phyloP scores from a whole-genome alignment of 495 filamentous ascomycete genomes.

The Neurospora sp. region DNA sequence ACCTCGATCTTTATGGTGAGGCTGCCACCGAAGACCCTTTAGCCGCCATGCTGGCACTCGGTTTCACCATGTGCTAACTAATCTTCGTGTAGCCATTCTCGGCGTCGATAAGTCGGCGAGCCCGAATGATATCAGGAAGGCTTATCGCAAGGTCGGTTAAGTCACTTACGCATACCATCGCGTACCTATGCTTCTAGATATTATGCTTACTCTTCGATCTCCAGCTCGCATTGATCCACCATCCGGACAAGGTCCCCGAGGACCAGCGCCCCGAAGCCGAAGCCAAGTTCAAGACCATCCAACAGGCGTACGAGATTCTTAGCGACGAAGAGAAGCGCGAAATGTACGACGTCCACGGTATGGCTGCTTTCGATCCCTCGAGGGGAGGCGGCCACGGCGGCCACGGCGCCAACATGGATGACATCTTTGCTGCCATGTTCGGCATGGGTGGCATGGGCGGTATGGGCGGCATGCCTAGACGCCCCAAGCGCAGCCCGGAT shows the following conservation, averaged over 20 bases:
- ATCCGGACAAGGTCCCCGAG: constrained; percentile 94
- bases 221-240: constrained; percentile 76
- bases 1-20: constrained; percentile 62
- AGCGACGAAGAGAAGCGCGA: constrained; percentile 89
- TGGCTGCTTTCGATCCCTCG: constrained; percentile 75
- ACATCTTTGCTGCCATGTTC: constrained; percentile 91
- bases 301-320: constrained; percentile 94
- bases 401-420: constrained; percentile 71
- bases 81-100: constrained; percentile 51
- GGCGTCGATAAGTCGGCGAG: constrained; percentile 57
- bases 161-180: constrained; percentile 4
- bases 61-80: constrained; percentile 4
- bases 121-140: constrained; percentile 88
- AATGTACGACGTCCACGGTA: constrained; percentile 86
- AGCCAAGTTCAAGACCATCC: constrained; percentile 79
- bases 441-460: constrained; percentile 54
- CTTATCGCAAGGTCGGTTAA: constrained; percentile 75
- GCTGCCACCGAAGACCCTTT: constrained; percentile 1
- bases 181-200: not conserved
- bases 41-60: not conserved
- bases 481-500: constrained; percentile 62
- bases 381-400: constrained; percentile 53
- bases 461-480: constrained; percentile 39
- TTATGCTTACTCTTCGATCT: constrained; percentile 11
- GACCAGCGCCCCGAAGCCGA: constrained; percentile 74